These are phyloP conservation scores for Casaregolazyma suthepensis DNA, from an alignment of 1,139 yeast genomes.

Conservation along the genomic window DNA sequence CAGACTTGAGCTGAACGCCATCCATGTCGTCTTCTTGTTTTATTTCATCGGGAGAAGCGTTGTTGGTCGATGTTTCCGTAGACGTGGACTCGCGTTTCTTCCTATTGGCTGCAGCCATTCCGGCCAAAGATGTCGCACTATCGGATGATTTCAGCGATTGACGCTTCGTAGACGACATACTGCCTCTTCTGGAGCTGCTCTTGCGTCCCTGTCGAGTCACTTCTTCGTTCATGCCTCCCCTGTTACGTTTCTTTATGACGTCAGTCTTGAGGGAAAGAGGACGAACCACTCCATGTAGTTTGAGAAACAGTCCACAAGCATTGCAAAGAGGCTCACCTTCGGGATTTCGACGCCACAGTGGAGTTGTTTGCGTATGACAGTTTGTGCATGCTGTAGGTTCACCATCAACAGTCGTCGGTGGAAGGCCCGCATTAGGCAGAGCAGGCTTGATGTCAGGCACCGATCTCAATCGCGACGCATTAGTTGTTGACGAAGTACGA, in stretches of 20 bases:
- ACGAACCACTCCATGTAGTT: slow-evolving; percentile 88
- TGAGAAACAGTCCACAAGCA: slow-evolving; percentile 89
- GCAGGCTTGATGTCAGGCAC: slow-evolving; percentile 4
- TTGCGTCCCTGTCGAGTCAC: slow-evolving; percentile 12
- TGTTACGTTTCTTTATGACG: slow-evolving; percentile 74
- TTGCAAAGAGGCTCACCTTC: slow-evolving; percentile 91
- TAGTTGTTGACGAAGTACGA: slow-evolving; percentile 18
- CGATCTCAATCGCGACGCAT: slow-evolving; percentile 16
- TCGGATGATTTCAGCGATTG: neutral
- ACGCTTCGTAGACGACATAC: slow-evolving; percentile 12
- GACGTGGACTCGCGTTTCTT: neutral
- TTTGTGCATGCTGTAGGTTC: slow-evolving; percentile 55
- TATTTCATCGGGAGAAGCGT: neutral
- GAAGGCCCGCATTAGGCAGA: neutral
- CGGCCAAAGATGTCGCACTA: neutral
- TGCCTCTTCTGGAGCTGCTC: slow-evolving; percentile 15
- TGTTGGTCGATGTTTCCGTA: neutral
- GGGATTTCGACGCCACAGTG: slow-evolving; percentile 91
- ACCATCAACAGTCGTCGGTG: neutral
- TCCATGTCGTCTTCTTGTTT: slow-evolving; percentile 1
- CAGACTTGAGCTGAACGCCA: slow-evolving; percentile 5
- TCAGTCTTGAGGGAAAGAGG: slow-evolving; percentile 89
- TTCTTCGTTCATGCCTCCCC: slow-evolving; percentile 19
- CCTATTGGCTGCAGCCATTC: slow-evolving; percentile 3
- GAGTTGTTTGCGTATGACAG: slow-evolving; percentile 90